Evolutionary conservation across 139 green algal genomes (phyloP), one percentile per base, ranked within the genome.

Genomic region (Coelastrella sp.): DNA sequence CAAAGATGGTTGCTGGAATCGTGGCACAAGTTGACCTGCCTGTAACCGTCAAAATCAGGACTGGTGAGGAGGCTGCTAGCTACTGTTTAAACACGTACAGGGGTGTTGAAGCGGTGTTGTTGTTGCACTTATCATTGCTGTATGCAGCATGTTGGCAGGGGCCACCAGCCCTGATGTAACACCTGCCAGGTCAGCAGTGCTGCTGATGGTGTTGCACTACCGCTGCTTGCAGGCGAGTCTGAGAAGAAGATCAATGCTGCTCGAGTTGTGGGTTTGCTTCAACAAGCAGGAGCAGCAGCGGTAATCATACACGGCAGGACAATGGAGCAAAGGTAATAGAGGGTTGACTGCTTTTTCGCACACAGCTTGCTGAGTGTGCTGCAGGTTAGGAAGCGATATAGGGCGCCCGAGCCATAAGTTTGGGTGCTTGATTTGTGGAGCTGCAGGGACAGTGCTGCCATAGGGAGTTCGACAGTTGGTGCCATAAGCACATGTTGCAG

Each of bases 261-360:
- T 5, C 76, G 92, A 73, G 93, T 97, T 60, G 94, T 95, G 47
- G 75, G 57, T 17, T 81, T 94, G 17, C 91, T 98, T 75, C 71
- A 95, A 73, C 78, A 84, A 6, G 93, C 96, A 5, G 97, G 97
- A 3, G 96, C 95, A 3, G 95, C 96, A 16, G 95, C 94, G 1
- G 93, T 99, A 0, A 97, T 93, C 1, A 90, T 99, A 5, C 97
- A 99, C 89, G 97, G 97, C 5, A 89, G 97, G 54, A 99, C 96
- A 13, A 96, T 95, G 89, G 93, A 97, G 92, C 95, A 98, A 93
- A 81, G 97, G 91, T 95, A 10, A 47, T 47, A 0, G 32, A 47
- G 32, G 32, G 32, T 47, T 47, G 32, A n/a, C n/a, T n/a, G n/a
- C n/a, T n/a, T n/a, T n/a, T n/a, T n/a, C n/a, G n/a, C n/a, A n/a